A percentile compares a stretch with the other conserved stretches of the same genome.
phyloP scores from a whole-genome alignment of 177 flowering plant species.

The Vitis hybrid region DNA sequence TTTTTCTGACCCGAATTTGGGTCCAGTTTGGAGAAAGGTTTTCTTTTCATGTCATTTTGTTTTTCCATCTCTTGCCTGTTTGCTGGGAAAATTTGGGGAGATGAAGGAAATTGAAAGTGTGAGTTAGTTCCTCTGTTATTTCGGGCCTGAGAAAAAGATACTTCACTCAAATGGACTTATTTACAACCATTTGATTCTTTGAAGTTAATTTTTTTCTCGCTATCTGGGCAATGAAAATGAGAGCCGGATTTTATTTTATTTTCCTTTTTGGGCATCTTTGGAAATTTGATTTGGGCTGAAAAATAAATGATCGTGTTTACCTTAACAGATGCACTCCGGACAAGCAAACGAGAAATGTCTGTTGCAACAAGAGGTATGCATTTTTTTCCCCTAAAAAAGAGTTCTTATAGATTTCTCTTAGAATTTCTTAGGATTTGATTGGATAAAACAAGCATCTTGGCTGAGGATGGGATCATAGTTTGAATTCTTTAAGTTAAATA shows the following conservation, averaged over 20 bases:
- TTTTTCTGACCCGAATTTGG: no score
- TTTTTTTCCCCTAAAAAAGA: not conserved
- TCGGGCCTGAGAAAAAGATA: not conserved
- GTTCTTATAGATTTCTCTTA: not conserved
- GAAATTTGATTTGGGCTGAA: not conserved
- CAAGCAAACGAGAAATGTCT: slow-evolving; percentile 87
- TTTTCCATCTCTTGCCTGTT: not conserved
- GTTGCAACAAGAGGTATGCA: slow-evolving; percentile 79
- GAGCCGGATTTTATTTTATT: not conserved
- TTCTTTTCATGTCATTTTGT: not conserved
- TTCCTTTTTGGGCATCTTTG: not conserved
- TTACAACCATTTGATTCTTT: not conserved
- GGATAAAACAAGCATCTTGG: not conserved
- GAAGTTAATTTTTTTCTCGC: not conserved
- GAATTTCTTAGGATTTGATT: not conserved
- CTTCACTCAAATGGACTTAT: not conserved
- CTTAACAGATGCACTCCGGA: slow-evolving; percentile 72
- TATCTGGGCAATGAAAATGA: not conserved
- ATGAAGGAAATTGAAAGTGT: not conserved
- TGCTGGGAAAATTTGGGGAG: not conserved
- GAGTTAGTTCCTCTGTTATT: not conserved
- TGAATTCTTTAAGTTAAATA: no score
- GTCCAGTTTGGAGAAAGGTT: no score
- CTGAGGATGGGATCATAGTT: no score
- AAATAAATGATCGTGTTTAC: not conserved